Conservation (phyloP, 2,329 filamentous ascomycete species). For the Exophiala sideris region DNA sequence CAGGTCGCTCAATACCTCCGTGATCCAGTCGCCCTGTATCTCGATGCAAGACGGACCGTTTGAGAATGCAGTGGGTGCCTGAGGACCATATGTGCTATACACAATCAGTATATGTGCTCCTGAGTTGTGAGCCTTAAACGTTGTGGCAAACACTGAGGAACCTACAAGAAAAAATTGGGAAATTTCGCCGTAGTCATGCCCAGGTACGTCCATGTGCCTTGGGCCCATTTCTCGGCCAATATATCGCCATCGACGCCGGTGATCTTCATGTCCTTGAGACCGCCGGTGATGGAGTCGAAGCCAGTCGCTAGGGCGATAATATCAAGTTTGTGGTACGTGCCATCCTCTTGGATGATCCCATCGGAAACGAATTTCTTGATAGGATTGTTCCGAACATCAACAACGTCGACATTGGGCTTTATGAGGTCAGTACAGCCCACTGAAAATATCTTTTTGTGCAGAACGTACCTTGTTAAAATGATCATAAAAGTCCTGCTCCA, state of each 20-base stretch:
- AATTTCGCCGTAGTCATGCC: slow-evolving; percentile 42
- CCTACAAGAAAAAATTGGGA: slow-evolving; percentile 46
- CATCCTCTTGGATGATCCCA: slow-evolving; percentile 41
- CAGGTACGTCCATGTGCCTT: slow-evolving; percentile 39
- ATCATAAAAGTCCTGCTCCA: slow-evolving; percentile 53
- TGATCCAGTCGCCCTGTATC: slow-evolving; percentile 53
- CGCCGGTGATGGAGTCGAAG: slow-evolving; percentile 43
- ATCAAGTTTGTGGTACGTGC: slow-evolving; percentile 39
- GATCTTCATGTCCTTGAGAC: slow-evolving; percentile 41
- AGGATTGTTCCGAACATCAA: slow-evolving; percentile 42
- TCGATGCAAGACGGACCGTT: slow-evolving; percentile 57
- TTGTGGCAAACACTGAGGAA: slow-evolving; percentile 28
- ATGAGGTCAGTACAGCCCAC: slow-evolving; percentile 33
- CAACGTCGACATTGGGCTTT: slow-evolving; percentile 44
- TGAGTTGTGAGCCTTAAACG: slow-evolving; percentile 35
- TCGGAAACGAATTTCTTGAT: slow-evolving; percentile 40
- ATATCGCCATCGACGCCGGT: slow-evolving; percentile 34
- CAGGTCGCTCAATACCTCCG: slow-evolving; percentile 6
- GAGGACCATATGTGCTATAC: slow-evolving; percentile 50
- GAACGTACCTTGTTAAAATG: slow-evolving; percentile 38
- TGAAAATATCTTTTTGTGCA: not conserved
- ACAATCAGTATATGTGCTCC: slow-evolving; percentile 29
- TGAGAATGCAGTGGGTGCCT: slow-evolving; percentile 53
- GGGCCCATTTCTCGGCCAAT: slow-evolving; percentile 36
- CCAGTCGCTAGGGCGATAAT: slow-evolving; percentile 43